Percentiles rank a stretch among this genome's conserved stretches.
These are phyloP conservation scores for Colletotrichum navitas DNA, from an alignment of 2,329 filamentous ascomycete species.

Conservation along the genomic window DNA sequence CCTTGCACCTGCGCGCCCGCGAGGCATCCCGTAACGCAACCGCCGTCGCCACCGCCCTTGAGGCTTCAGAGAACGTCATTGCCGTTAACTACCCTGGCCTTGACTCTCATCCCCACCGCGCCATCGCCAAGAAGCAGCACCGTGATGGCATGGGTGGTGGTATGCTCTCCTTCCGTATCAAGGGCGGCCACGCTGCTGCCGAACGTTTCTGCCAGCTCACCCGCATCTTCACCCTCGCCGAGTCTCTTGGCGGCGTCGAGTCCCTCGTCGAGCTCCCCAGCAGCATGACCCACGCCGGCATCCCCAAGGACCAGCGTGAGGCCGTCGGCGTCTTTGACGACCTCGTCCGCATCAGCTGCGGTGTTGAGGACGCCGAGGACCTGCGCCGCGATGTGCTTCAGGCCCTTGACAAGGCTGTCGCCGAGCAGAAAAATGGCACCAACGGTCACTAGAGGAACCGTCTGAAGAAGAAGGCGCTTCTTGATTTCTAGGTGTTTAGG, in stretches of 20 bases:
- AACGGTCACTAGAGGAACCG: conserved; percentile 45
- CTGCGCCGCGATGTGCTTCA: conserved; percentile 84
- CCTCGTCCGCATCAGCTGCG: conserved; percentile 91
- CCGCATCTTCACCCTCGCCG: conserved; percentile 91
- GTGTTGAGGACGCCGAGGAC: conserved; percentile 91
- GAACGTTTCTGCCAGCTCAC: conserved; percentile 93
- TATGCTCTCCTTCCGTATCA: conserved; percentile 96
- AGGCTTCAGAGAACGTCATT: conserved; percentile 84
- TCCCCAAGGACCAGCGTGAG: conserved; percentile 90
- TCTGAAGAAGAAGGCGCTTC: not conserved
- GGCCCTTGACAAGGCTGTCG: conserved; percentile 82
- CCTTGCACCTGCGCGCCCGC: conserved; percentile 89
- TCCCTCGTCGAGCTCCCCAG: conserved; percentile 91
- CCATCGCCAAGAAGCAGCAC: conserved; percentile 90
- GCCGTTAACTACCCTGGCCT: conserved; percentile 96
- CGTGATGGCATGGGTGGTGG: conserved; percentile 94
- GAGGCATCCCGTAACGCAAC: conserved; percentile 88
- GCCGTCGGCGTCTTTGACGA: conserved; percentile 95
- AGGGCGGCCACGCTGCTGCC: conserved; percentile 86
- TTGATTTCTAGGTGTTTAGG: not conserved
- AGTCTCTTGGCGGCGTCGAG: conserved; percentile 93
- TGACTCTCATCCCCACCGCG: conserved; percentile 86
- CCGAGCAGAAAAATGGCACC: conserved; percentile 44
- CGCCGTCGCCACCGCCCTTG: conserved; percentile 80
- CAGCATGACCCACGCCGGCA: conserved; percentile 97